Percentiles rank a stretch among this genome's conserved stretches.
Conservation (phyloP, 805 yeast species). For the Metschnikowia shivogae region DNA sequence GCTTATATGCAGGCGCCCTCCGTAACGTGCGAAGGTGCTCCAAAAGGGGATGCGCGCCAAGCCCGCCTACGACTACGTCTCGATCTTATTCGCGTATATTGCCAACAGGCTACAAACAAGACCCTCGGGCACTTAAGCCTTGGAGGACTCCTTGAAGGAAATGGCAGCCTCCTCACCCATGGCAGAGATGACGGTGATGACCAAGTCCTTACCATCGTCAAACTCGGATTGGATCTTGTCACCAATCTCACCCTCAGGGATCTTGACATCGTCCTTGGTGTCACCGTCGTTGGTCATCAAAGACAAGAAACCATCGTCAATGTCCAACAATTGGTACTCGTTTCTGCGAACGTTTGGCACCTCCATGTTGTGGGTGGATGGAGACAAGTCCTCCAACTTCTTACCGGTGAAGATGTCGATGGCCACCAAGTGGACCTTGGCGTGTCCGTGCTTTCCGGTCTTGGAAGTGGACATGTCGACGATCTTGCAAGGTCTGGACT, state of each 20-base stretch:
- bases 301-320: conserved; percentile 96
- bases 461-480: conserved; percentile 99
- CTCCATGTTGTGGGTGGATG: conserved; percentile 99
- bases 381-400: conserved; percentile 99
- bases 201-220: conserved; percentile 97
- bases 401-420: conserved; percentile 98
- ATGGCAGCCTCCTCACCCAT: conserved; percentile 99
- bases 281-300: conserved; percentile 97
- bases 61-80: neutral
- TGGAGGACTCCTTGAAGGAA: conserved; percentile 98
- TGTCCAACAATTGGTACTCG: conserved; percentile 95
- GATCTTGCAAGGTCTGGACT: conserved; percentile 99
- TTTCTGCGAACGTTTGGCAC: conserved; percentile 96
- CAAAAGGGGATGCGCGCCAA: neutral
- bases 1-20: too few relatives aligned
- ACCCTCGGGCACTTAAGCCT: conserved; percentile 27
- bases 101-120: conserved; percentile 12
- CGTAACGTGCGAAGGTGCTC: too few relatives aligned
- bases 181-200: conserved; percentile 94
- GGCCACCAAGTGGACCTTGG: conserved; percentile 99
- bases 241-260: conserved; percentile 98
- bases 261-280: conserved; percentile 98
- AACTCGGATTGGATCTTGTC: conserved; percentile 86
- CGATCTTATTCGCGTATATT: conserved; percentile 8
- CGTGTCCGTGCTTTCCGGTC: conserved; percentile 99